These are phyloP conservation scores for Aspergillus viridinutans DNA, from an alignment of 2,329 filamentous ascomycete genomes.

Conservation along the genomic window DNA sequence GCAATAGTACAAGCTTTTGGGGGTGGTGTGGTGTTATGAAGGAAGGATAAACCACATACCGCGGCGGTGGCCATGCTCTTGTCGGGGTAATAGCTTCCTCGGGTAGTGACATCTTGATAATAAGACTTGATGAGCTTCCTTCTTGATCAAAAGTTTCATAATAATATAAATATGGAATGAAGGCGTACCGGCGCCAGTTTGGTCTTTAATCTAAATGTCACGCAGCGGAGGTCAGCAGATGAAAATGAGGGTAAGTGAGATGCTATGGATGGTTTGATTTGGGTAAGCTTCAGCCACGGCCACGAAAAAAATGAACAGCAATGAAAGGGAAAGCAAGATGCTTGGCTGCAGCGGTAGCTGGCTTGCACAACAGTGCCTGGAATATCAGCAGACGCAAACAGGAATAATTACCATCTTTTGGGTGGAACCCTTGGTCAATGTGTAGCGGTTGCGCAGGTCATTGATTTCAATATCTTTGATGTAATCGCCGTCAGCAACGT, in stretches of 20 bases:
- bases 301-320: conserved; percentile 38
- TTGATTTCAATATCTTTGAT: conserved; percentile 99
- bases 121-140: conserved; percentile 58
- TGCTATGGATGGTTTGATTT: conserved; percentile 57
- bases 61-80: conserved; percentile 94
- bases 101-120: conserved; percentile 93
- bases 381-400: conserved; percentile 66
- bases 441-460: conserved; percentile 92
- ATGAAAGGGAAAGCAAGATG: conserved; percentile 32
- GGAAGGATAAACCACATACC: conserved; percentile 54
- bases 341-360: conserved; percentile 34
- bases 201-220: conserved; percentile 98
- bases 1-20: not conserved
- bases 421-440: conserved; percentile 91
- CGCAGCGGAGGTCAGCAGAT: conserved; percentile 87
- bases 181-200: conserved; percentile 98
- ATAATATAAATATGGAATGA: conserved; percentile 42
- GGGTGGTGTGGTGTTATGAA: no score
- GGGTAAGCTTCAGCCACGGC: conserved; percentile 66
- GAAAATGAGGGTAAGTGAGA: conserved; percentile 63
- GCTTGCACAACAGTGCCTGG: conserved; percentile 42
- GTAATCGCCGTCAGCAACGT: conserved; percentile 93
- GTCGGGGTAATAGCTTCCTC: conserved; percentile 94
- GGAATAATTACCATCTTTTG: conserved; percentile 98
- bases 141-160: conserved; percentile 48